These are phyloP conservation scores for Penicillium fuscoglaucum DNA, from an alignment of 2,329 filamentous ascomycete genomes.

Conservation along the genomic window DNA sequence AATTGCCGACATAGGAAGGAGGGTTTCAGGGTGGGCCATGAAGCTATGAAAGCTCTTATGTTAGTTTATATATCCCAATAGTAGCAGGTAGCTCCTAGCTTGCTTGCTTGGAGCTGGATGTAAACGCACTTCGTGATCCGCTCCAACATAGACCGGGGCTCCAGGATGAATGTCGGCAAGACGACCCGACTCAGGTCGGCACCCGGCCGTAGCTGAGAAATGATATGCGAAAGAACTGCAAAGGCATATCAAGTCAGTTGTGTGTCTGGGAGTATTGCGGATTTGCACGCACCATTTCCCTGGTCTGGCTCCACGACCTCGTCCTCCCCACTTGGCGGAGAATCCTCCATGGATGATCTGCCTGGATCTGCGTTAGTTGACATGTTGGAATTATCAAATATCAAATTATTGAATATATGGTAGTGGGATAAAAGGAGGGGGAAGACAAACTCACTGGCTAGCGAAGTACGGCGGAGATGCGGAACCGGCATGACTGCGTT, in stretches of 20 bases:
- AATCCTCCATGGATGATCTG: constrained; percentile 61
- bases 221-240: constrained; percentile 90
- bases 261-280: neutral
- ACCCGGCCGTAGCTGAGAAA: constrained; percentile 91
- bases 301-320: constrained; percentile 88
- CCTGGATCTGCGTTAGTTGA: constrained; percentile 40
- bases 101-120: neutral
- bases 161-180: constrained; percentile 94
- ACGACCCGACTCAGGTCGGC: constrained; percentile 94
- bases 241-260: neutral
- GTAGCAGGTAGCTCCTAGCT: neutral
- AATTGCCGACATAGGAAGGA: constrained; percentile 81
- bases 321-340: constrained; percentile 60
- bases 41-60: constrained; percentile 61
- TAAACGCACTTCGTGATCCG: constrained; percentile 87
- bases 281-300: constrained; percentile 69
- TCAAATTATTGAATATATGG: constrained; percentile 3
- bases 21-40: constrained; percentile 97
- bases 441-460: constrained; percentile 36
- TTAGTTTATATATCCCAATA: neutral
- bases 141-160: constrained; percentile 96
- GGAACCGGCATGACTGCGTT: constrained; percentile 37
- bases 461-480: constrained; percentile 41
- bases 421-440: neutral
- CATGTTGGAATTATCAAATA: constrained; percentile 14